Evolutionary conservation across 495 filamentous ascomycete genomes (phyloP).

Genomic region (Usnea hakonensis): DNA sequence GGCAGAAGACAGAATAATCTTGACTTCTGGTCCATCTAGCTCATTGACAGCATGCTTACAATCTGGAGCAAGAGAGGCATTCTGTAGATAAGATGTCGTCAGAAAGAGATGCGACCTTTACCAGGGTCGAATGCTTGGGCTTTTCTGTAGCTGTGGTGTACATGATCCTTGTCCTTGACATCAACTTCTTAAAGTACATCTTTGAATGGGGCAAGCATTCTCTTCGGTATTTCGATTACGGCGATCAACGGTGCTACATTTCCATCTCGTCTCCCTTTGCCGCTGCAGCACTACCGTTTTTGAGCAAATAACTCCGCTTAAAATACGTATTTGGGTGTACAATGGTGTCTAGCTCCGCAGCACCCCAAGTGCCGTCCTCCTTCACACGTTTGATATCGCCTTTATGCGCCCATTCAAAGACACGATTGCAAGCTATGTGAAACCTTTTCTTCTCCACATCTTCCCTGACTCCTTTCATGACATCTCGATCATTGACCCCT

Average conservation of each 20-base stretch:
- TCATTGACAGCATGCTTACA: not conserved
- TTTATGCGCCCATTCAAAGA: conserved; percentile 85
- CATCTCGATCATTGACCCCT: conserved; percentile 68
- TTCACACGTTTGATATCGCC: conserved; percentile 83
- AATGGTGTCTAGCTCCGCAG: conserved; percentile 85
- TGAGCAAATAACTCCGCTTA: conserved; percentile 82
- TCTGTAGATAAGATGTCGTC: not conserved
- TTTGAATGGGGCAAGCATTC: not conserved
- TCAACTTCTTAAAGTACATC: not conserved
- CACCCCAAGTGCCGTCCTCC: conserved; percentile 68
- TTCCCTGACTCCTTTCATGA: conserved; percentile 73
- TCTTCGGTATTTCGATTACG: not conserved
- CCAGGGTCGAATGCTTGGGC: not conserved
- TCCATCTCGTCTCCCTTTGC: conserved; percentile 24
- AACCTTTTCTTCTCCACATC: conserved; percentile 84
- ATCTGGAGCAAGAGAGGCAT: not conserved
- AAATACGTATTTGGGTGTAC: conserved; percentile 98
- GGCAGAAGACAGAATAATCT: not conserved
- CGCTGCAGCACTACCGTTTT: conserved; percentile 42
- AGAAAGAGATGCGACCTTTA: not conserved
- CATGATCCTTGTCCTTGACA: not conserved
- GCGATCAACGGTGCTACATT: conserved; percentile 1
- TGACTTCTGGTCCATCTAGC: not conserved
- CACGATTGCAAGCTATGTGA: conserved; percentile 93
- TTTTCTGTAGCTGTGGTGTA: not conserved